phyloP scores from a whole-genome alignment of 2,329 filamentous ascomycete species.

The Aspergillus texensis region DNA sequence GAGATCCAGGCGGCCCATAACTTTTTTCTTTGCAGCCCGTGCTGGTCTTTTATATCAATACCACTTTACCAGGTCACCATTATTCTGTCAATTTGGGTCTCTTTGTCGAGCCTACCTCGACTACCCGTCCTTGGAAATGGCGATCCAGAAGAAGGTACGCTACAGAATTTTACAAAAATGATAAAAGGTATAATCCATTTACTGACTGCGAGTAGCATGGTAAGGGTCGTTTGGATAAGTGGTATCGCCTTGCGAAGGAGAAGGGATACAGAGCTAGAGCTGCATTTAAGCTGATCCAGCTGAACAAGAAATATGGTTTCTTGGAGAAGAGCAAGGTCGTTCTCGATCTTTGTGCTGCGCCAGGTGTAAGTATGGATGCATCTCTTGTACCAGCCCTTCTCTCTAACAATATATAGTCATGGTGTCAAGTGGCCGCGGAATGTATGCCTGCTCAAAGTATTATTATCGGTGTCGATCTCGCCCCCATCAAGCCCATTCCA shows the following conservation, averaged over 20 bases:
- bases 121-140: constrained; percentile 62
- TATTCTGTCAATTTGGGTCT: constrained; percentile 17
- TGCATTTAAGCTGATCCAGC: constrained; percentile 95
- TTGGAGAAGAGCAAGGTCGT: constrained; percentile 95
- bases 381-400: not conserved
- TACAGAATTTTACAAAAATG: not conserved
- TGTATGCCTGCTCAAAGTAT: constrained; percentile 88
- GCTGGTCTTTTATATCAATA: constrained; percentile 22
- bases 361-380: constrained; percentile 65
- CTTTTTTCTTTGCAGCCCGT: constrained; percentile 21
- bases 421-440: constrained; percentile 95
- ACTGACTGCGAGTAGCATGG: constrained; percentile 64
- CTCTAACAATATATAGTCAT: constrained; percentile 61
- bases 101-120: constrained; percentile 28
- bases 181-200: constrained; percentile 6
- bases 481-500: constrained; percentile 94
- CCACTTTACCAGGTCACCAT: not conserved
- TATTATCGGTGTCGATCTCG: constrained; percentile 91
- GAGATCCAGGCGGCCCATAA: constrained; percentile 25
- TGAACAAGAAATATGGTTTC: constrained; percentile 99
- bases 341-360: constrained; percentile 95
- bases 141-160: constrained; percentile 88
- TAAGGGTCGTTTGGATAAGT: constrained; percentile 97
- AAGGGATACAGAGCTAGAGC: constrained; percentile 95
- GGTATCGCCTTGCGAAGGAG: constrained; percentile 98